Evolutionary conservation across 2,329 filamentous ascomycete genomes (phyloP), one percentile per base, ranked within the genome.

Genomic region (Mycocentrospora acerina): DNA sequence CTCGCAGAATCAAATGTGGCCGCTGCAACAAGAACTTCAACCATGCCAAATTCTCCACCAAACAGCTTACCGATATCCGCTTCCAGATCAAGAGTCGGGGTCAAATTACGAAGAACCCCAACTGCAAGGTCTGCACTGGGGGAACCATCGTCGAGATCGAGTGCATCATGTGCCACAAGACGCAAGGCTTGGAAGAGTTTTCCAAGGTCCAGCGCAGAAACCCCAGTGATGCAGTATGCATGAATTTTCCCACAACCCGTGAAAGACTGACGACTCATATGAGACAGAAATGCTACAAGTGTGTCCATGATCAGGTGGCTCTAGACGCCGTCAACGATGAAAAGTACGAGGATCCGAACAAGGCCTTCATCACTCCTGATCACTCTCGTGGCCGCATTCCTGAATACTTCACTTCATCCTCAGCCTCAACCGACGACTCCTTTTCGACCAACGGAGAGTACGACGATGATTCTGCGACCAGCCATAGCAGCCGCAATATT

Each of bases 121-220:
- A 59, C 16, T 81, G 78, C 57, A 53, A 62, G 6, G 25, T 37
- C 1, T 81, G 78, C 42, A 64, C 68, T 24, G 71, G 70, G 4
- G 54, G 10, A 2, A 69, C 71, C 31, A 45, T 66, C 2, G 57
- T 68, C 4, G 78, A 81, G 48, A 52, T 80, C 18, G 61, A 65
- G 7, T 81, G 78, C 48, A 54, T 48, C 22, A 60, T 71, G 25
- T 81, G 79, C 51, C 56, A 67, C 14, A 53, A 68, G 39, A 67
- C 60, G 2, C 78, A 78, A 49, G 62, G 67, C 0, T 40, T 78
- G 2, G 70, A 75, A 5, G 62, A 65, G 0, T 82, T 79, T 47
- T 70, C 72, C 13, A 80, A 76, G 46, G 48, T 49, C 6, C 72
- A 78, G 59, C 68, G 76, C 11, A 62, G 54, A 18, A 69, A 72